These are phyloP conservation scores for Botrytis cinerea DNA, from an alignment of 2,329 filamentous ascomycete species.

Conservation along the genomic window DNA sequence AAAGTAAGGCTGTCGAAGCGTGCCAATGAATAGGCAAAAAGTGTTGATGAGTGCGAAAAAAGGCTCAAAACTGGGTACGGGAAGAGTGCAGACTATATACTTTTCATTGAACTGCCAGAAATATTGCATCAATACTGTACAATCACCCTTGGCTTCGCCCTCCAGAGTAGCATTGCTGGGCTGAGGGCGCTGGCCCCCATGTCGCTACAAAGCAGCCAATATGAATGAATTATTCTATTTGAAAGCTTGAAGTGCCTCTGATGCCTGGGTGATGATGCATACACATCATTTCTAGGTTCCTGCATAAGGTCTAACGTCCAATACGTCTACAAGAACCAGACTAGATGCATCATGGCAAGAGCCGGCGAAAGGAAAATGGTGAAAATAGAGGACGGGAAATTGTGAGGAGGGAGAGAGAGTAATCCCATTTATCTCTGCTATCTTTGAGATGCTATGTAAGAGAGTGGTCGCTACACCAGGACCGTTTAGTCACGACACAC, in stretches of 20 bases:
- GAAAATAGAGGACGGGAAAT: not conserved
- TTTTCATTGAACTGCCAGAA: not conserved
- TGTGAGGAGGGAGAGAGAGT: not conserved
- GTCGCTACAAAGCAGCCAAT: not conserved
- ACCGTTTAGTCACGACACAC: too few relatives aligned
- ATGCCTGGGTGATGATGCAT: not conserved
- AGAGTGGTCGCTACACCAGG: not conserved
- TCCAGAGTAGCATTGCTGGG: not conserved
- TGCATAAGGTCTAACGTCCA: not conserved
- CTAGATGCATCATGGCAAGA: too few relatives aligned
- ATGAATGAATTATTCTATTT: too few relatives aligned
- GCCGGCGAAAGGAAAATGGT: too few relatives aligned
- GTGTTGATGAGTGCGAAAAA: not conserved
- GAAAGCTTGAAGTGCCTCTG: too few relatives aligned
- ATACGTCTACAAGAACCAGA: not conserved
- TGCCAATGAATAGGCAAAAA: not conserved
- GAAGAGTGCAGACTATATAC: not conserved
- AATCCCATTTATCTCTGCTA: too few relatives aligned
- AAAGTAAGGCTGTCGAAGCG: not conserved
- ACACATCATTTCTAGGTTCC: rapidly evolving
- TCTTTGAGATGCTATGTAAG: not conserved
- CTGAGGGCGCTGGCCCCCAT: not conserved
- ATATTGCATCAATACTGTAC: too few relatives aligned
- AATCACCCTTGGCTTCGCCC: not conserved
- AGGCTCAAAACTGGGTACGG: not conserved